Evolutionary conservation across 108 stramenopile genomes (phyloP).

Genomic region (Conticribra guillardii): DNA sequence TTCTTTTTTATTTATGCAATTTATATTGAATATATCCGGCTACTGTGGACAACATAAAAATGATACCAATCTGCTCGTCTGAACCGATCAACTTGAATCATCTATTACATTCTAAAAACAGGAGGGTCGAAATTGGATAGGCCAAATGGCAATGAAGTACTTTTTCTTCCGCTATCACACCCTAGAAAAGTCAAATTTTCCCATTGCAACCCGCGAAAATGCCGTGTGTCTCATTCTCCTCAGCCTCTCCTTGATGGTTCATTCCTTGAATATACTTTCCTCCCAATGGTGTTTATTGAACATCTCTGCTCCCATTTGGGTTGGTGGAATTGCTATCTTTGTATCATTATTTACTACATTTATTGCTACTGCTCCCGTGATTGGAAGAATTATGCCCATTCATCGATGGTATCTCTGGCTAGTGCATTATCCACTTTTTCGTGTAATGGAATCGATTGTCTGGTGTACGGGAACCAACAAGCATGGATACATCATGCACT

Average conservation of each 20-base stretch:
- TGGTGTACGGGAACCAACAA: constrained; percentile 66
- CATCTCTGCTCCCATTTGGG: neutral
- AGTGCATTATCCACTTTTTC: constrained; percentile 56
- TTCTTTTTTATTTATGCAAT: too few species aligned
- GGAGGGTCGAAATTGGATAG: neutral
- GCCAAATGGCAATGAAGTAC: constrained; percentile 50
- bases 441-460: constrained; percentile 46
- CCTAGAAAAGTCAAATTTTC: constrained; percentile 64
- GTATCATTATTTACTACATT: constrained; percentile 54
- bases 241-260: neutral
- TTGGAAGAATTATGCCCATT: constrained; percentile 46
- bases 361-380: constrained; percentile 62
- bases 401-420: constrained; percentile 61
- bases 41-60: too few species aligned
- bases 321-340: constrained; percentile 16
- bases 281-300: too few species aligned
- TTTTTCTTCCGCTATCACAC: constrained; percentile 62
- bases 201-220: constrained; percentile 51
- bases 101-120: constrained; percentile 1
- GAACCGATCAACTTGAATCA: neutral
- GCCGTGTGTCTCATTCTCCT: constrained; percentile 20
- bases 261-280: neutral
- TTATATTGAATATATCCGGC: too few species aligned
- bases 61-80: too few species aligned
- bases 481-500: constrained; percentile 67